A percentile compares a stretch with the other conserved stretches of the same genome.
These are phyloP conservation scores for Coprinopsis strossmayeri DNA, from an alignment of 768 basidiomycete species.

Conservation along the genomic window DNA sequence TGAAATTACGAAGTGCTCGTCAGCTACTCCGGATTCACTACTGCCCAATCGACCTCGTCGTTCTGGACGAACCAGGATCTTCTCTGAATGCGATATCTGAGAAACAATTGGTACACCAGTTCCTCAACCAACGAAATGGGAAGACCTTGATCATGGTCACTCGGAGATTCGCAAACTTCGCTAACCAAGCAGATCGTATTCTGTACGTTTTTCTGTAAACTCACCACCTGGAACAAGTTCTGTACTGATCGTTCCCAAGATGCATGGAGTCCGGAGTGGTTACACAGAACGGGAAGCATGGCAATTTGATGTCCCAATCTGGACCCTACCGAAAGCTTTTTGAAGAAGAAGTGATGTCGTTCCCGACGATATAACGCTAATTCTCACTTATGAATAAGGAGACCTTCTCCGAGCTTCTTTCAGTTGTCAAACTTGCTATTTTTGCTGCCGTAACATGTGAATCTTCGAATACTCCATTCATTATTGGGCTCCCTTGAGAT, in stretches of 20 bases:
- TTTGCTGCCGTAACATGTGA: too few species aligned
- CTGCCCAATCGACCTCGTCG: constrained; percentile 29
- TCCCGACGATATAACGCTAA: neutral
- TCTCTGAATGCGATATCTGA: constrained; percentile 45
- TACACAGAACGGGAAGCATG: constrained; percentile 28
- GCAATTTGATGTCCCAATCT: constrained; percentile 20
- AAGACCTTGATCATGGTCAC: constrained; percentile 46
- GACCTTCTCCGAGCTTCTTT: too few species aligned
- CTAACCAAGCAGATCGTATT: constrained; percentile 39
- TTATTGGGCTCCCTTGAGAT: too few species aligned
- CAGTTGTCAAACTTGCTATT: too few species aligned
- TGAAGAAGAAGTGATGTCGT: constrained; percentile 18
- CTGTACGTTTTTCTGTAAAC: too few species aligned
- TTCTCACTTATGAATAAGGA: neutral
- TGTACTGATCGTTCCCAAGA: too few species aligned
- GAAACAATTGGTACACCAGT: constrained; percentile 30
- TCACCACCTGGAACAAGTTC: too few species aligned
- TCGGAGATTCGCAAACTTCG: constrained; percentile 37
- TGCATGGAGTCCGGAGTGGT: constrained; percentile 31
- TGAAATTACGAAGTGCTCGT: constrained; percentile 27
- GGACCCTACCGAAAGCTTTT: constrained; percentile 29
- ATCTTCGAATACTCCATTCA: too few species aligned
- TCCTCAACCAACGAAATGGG: constrained; percentile 28
- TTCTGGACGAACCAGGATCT: constrained; percentile 48
- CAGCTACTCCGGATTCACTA: constrained; percentile 29